These are phyloP conservation scores for Cymbopogon citratus DNA, from an alignment of 176 grass and related monocot genomes.

Conservation along the genomic window DNA sequence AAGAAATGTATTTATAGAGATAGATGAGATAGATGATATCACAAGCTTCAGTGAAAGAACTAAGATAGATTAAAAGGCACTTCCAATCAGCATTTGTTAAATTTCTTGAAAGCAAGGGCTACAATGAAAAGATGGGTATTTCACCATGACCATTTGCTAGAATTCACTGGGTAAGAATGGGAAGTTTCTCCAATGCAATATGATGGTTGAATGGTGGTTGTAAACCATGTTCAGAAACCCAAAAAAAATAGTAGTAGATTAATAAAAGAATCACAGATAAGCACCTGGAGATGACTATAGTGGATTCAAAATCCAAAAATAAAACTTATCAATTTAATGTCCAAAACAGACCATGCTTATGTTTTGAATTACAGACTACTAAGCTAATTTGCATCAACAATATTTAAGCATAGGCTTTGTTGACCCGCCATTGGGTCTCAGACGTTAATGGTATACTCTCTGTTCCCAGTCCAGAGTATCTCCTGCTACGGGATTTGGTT, in stretches of 20 bases:
- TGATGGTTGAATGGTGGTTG: not conserved
- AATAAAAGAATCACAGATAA: not conserved
- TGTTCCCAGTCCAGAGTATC: too few species aligned
- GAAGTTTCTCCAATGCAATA: not conserved
- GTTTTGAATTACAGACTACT: not conserved
- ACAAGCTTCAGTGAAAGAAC: constrained; percentile 2
- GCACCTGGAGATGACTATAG: not conserved
- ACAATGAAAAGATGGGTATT: not conserved
- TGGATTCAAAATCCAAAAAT: constrained; percentile 13
- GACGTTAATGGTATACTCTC: too few species aligned
- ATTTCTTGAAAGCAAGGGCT: constrained; percentile 8
- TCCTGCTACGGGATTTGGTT: too few species aligned
- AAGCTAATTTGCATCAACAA: constrained; percentile 26
- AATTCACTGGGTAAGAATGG: not conserved
- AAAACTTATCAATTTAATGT: not conserved
- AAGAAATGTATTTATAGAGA: constrained; percentile 7
- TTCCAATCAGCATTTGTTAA: constrained; percentile 2
- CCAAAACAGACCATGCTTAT: constrained; percentile 1
- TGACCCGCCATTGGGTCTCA: too few species aligned
- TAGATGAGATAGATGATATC: not conserved
- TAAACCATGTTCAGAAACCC: constrained; percentile 15
- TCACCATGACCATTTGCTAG: constrained; percentile 3
- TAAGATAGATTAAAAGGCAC: not conserved
- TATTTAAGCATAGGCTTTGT: not conserved
- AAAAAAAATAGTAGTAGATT: not conserved